Evolutionary conservation across 2,329 filamentous ascomycete genomes (phyloP).

Genomic region (Chlorencoelia australis): DNA sequence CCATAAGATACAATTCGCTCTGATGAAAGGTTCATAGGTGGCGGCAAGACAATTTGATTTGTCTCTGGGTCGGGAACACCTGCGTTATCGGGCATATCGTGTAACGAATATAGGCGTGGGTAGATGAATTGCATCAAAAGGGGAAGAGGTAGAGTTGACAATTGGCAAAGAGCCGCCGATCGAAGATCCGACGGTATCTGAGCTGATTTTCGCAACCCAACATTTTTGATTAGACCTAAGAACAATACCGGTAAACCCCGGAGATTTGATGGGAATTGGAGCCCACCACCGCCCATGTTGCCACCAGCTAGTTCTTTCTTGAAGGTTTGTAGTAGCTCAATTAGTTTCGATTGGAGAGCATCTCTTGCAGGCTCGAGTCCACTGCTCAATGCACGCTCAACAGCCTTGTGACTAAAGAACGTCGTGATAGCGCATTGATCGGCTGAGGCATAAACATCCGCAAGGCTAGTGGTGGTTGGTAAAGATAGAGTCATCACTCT

Average conservation of each 20-base stretch:
- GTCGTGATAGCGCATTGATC: constrained; percentile 89
- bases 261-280: constrained; percentile 91
- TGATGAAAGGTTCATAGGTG: constrained; percentile 75
- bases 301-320: constrained; percentile 93
- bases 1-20: constrained; percentile 82
- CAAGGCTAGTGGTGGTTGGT: constrained; percentile 82
- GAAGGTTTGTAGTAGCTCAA: constrained; percentile 89
- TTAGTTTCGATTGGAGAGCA: constrained; percentile 80
- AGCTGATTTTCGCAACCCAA: constrained; percentile 82
- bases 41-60: constrained; percentile 81
- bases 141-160: constrained; percentile 88
- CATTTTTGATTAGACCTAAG: constrained; percentile 90
- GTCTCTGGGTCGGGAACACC: constrained; percentile 78
- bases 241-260: constrained; percentile 83
- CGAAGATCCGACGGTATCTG: constrained; percentile 91
- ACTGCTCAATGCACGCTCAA: constrained; percentile 76
- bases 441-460: constrained; percentile 87
- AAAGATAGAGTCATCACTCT: constrained; percentile 87
- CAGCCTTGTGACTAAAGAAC: constrained; percentile 96
- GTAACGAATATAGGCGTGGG: constrained; percentile 72
- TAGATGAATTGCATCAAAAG: constrained; percentile 91
- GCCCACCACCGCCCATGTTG: constrained; percentile 82
- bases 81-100: constrained; percentile 93
- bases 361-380: constrained; percentile 87
- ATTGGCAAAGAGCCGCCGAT: constrained; percentile 80